Evolutionary conservation across 345 rosid genomes (phyloP).

Genomic region (Salix suchowensis): DNA sequence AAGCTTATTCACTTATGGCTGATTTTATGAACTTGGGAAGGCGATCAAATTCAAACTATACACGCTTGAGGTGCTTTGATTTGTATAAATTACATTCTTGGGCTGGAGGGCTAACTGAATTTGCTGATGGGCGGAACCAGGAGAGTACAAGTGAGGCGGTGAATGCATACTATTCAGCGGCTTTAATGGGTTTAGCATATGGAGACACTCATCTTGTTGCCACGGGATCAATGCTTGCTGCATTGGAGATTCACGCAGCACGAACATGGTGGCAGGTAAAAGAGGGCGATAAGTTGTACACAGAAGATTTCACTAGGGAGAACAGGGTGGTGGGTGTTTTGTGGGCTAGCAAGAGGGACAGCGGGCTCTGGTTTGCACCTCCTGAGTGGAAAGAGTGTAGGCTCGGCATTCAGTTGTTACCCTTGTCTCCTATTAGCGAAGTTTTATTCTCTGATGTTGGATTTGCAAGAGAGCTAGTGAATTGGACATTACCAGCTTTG

Average conservation of each 20-base stretch:
- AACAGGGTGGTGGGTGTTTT: conserved; percentile 79
- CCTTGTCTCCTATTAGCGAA: conserved; percentile 63
- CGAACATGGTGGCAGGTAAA: conserved; percentile 91
- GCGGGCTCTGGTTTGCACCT: conserved; percentile 89
- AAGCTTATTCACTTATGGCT: conserved; percentile 75
- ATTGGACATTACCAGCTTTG: conserved; percentile 72
- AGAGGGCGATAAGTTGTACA: conserved; percentile 53
- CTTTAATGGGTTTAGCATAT: conserved; percentile 87
- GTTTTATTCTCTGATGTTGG: conserved; percentile 60
- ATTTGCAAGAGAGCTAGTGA: conserved; percentile 62
- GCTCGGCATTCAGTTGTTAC: conserved; percentile 83
- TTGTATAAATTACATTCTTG: conserved; percentile 88
- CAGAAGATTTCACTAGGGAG: conserved; percentile 56
- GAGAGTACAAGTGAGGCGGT: conserved; percentile 95
- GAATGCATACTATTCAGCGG: conserved; percentile 84
- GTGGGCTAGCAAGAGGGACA: conserved; percentile 91
- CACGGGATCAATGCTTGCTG: conserved; percentile 54
- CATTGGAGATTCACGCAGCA: conserved; percentile 86
- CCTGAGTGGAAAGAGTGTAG: conserved; percentile 73
- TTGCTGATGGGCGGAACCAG: conserved; percentile 78
- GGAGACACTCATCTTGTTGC: conserved; percentile 75
- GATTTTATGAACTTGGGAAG: conserved; percentile 75
- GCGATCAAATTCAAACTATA: conserved; percentile 45
- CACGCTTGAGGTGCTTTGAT: conserved; percentile 84
- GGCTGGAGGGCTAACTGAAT: conserved; percentile 93